phyloP scores from a whole-genome alignment of 108 stramenopile species.

The Chaetoceros muelleri region DNA sequence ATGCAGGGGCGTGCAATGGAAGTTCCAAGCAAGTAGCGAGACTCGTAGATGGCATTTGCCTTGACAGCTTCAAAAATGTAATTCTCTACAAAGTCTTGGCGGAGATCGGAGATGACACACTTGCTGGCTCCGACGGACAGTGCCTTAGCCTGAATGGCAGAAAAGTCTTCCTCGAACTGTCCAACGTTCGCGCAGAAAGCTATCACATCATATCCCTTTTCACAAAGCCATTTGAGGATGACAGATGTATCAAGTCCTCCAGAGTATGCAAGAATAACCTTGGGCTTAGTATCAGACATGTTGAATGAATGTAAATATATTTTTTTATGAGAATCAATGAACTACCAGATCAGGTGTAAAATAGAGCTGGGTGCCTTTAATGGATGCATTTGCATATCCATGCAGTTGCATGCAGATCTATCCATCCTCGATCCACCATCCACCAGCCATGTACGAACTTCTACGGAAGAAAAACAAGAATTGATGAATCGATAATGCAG shows the following conservation, averaged over 20 bases:
- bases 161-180: constrained; percentile 81
- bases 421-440: too few species aligned
- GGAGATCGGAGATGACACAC: constrained; percentile 89
- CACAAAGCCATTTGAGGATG: constrained; percentile 96
- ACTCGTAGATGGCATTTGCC: constrained; percentile 93
- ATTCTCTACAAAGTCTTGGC: constrained; percentile 90
- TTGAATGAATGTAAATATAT: constrained; percentile 4
- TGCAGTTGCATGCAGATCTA: too few species aligned
- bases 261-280: constrained; percentile 89
- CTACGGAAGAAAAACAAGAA: too few species aligned
- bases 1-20: constrained; percentile 98
- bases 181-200: constrained; percentile 95
- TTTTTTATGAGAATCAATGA: too few species aligned
- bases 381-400: too few species aligned
- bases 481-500: too few species aligned
- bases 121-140: constrained; percentile 74
- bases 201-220: constrained; percentile 96
- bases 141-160: constrained; percentile 84
- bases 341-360: too few species aligned
- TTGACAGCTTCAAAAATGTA: constrained; percentile 94
- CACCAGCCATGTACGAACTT: too few species aligned
- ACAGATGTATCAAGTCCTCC: constrained; percentile 98
- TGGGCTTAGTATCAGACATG: constrained; percentile 64
- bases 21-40: constrained; percentile 87
- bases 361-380: too few species aligned